phyloP scores from a whole-genome alignment of 2,329 filamentous ascomycete species.

The Arthroderma sp. region DNA sequence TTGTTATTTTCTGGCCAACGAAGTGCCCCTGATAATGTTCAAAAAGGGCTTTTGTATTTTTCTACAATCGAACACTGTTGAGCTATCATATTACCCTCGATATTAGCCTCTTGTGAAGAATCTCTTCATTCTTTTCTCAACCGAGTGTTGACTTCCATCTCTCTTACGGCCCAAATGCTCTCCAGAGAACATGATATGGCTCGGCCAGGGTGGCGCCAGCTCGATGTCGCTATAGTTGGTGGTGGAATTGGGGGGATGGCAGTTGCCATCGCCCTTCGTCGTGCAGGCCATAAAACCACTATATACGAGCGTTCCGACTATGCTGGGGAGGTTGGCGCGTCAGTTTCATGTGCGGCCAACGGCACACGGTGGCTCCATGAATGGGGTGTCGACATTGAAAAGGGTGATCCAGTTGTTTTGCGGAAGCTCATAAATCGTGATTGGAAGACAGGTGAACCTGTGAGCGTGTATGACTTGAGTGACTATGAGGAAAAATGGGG shows the following conservation, averaged over 20 bases:
- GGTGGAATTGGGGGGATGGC: constrained; percentile 43
- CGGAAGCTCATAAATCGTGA: constrained; percentile 55
- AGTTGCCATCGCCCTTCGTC: constrained; percentile 38
- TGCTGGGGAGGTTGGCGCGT: constrained; percentile 54
- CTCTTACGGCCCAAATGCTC: too few species aligned
- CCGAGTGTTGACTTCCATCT: too few species aligned
- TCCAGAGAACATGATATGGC: not conserved
- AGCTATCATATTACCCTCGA: too few species aligned
- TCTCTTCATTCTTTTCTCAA: too few species aligned
- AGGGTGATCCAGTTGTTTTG: constrained; percentile 52
- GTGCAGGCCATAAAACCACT: constrained; percentile 42
- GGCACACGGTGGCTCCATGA: constrained; percentile 57
- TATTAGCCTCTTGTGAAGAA: too few species aligned
- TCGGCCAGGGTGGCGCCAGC: constrained; percentile 28
- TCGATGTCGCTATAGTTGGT: constrained; percentile 37
- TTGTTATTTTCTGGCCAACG: too few species aligned
- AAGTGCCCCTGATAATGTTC: too few species aligned
- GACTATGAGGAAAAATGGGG: constrained; percentile 56
- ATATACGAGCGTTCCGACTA: constrained; percentile 56
- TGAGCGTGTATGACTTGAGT: constrained; percentile 49
- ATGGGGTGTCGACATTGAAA: constrained; percentile 51
- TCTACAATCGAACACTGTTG: too few species aligned
- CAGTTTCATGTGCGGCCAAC: constrained; percentile 55
- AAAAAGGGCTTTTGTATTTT: too few species aligned
- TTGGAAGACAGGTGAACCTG: constrained; percentile 55